Percentiles rank a stretch among this genome's conserved stretches.
Evolutionary conservation across 73 alveolate genomes (phyloP).

Genomic region (Paramecium primaurelia): DNA sequence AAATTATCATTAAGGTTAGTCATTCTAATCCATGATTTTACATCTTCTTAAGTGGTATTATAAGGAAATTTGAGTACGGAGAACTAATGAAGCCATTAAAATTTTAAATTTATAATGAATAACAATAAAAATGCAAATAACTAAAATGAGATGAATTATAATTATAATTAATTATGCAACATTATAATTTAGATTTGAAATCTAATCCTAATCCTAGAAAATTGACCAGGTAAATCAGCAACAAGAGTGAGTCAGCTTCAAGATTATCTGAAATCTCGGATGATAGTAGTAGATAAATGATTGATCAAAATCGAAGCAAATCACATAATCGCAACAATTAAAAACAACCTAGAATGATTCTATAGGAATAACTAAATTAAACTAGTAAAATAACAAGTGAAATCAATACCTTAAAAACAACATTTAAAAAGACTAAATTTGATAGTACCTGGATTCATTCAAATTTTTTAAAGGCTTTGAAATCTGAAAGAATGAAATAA

Average conservation of each 20-base stretch:
- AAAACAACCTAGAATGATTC: background rate
- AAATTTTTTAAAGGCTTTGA: background rate
- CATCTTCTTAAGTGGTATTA: constrained; percentile 53
- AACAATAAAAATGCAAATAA: background rate
- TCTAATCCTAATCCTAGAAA: background rate
- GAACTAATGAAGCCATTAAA: constrained; percentile 17
- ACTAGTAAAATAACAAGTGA: background rate
- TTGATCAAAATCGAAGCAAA: background rate
- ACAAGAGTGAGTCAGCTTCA: background rate
- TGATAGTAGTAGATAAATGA: constrained; percentile 15
- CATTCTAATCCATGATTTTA: constrained; percentile 61
- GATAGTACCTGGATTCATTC: background rate
- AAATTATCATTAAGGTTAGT: constrained; percentile 53
- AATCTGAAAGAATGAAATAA: background rate
- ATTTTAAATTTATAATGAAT: constrained; percentile 11
- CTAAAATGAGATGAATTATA: background rate
- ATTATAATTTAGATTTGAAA: background rate
- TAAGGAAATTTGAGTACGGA: constrained; percentile 28
- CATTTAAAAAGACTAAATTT: background rate
- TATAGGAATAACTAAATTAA: background rate
- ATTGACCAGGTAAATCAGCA: background rate
- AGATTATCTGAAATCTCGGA: constrained; percentile 8
- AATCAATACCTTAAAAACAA: background rate
- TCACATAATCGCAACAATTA: background rate
- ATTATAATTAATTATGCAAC: background rate